A percentile compares a stretch with the other conserved stretches of the same genome.
Conservation (phyloP, 768 basidiomycete species). For the Mycena galericulata region DNA sequence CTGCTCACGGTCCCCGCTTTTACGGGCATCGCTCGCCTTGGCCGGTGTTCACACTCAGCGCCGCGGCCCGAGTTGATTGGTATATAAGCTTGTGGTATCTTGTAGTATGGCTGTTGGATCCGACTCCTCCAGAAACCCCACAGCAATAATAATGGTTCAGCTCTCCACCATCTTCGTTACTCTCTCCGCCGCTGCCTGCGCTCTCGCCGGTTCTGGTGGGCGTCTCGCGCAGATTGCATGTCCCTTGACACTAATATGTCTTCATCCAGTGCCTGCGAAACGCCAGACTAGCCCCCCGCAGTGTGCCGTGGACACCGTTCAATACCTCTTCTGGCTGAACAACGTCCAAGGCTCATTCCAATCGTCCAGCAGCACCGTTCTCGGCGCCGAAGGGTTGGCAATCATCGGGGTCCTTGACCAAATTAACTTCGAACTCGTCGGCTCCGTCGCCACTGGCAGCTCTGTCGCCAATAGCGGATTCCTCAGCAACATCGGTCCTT, state of each 20-base stretch:
- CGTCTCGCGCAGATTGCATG: slow-evolving; percentile 10
- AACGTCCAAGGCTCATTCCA: neutral
- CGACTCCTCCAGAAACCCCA: slow-evolving; percentile 10
- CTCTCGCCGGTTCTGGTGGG: slow-evolving; percentile 12
- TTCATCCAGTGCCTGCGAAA: slow-evolving; percentile 12
- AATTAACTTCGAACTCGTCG: neutral
- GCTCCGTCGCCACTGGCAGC: slow-evolving; percentile 7
- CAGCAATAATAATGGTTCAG: slow-evolving; percentile 17
- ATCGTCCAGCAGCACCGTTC: slow-evolving; percentile 5
- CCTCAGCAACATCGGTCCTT: slow-evolving; percentile 1
- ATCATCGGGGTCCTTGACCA: slow-evolving; percentile 3
- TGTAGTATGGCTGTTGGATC: slow-evolving; percentile 10
- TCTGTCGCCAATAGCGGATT: neutral
- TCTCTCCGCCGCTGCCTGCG: slow-evolving; percentile 17
- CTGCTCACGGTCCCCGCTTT: neutral
- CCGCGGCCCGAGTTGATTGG: neutral
- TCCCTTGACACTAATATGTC: slow-evolving; percentile 3
- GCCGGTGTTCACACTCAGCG: neutral
- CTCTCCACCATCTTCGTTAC: slow-evolving; percentile 11
- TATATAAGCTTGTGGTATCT: slow-evolving; percentile 11
- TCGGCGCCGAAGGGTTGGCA: slow-evolving; percentile 6
- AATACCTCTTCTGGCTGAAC: slow-evolving; percentile 15
- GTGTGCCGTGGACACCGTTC: slow-evolving; percentile 16
- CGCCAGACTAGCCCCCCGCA: slow-evolving; percentile 9
- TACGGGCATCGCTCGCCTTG: neutral